A percentile compares a stretch with the other conserved stretches of the same genome.
phyloP scores from a whole-genome alignment of 2,329 filamentous ascomycete species.

The Drechslerella dactyloides region DNA sequence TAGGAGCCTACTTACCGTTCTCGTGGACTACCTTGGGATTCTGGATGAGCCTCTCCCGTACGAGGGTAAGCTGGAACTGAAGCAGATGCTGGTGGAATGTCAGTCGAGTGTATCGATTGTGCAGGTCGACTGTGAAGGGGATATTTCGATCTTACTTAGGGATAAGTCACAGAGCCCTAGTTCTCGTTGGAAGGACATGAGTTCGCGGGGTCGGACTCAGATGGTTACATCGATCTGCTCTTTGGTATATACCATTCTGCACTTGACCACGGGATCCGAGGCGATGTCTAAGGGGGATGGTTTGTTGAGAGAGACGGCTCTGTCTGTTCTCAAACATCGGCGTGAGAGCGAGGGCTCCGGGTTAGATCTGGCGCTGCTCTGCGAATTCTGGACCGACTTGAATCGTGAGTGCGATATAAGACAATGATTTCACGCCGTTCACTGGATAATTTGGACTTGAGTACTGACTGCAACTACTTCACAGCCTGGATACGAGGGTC shows the following conservation, averaged over 20 bases:
- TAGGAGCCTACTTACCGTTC: constrained; percentile 37
- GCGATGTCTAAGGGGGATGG: constrained; percentile 32
- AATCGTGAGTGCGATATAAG: constrained; percentile 28
- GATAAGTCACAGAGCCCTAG: not conserved
- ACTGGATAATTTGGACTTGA: not conserved
- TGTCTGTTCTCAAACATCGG: constrained; percentile 12
- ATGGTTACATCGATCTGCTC: constrained; percentile 35
- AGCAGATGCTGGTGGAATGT: constrained; percentile 25
- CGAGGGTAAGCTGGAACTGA: constrained; percentile 21
- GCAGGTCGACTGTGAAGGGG: constrained; percentile 20
- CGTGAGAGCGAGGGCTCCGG: constrained; percentile 13
- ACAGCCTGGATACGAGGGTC: constrained; percentile 48
- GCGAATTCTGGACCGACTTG: constrained; percentile 34
- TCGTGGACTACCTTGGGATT: constrained; percentile 35
- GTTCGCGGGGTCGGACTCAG: constrained; percentile 33
- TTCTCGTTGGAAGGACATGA: constrained; percentile 25
- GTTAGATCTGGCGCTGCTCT: constrained; percentile 35
- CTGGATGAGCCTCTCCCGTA: not conserved
- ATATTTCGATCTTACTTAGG: constrained; percentile 31
- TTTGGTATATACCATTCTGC: constrained; percentile 36
- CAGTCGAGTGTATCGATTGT: constrained; percentile 32
- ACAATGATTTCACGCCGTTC: not conserved
- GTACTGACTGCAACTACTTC: constrained; percentile 2
- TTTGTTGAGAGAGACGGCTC: constrained; percentile 30
- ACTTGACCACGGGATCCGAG: constrained; percentile 36